Base-by-base conservation (phyloP, 305 asterid species). In the Fraxinus xanthoxyloides region DNA sequence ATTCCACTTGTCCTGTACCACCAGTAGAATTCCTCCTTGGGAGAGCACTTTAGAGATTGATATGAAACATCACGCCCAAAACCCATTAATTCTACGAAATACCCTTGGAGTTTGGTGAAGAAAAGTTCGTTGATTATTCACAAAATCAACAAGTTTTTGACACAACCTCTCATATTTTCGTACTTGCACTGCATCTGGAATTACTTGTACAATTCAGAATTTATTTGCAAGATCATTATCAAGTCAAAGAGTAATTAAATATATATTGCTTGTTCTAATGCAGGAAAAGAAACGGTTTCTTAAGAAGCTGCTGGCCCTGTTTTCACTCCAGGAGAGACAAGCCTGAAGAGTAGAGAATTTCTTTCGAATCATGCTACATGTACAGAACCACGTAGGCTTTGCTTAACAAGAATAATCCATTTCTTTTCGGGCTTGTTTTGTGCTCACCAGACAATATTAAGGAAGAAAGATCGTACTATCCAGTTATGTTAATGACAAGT, bases 261-360 rank as follows among this genome's bases (percentile, higher is more conserved):
- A 24, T 40, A 12, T 35, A 0, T 79, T 80, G 40, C 81, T 23
- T 34, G 24, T 76, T n/a, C 35, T 51, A 74, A 59, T 90, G 91
- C 93, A 92, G 97, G 91, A 89, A 80, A 85, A 83, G 73, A 75
- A 78, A 17, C 9, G 90, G 92, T 7, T 76, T 84, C 12, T 65
- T 80, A 2, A 70, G 38, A 24, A 88, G 83, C 77, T 90, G 94
- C 74, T 90, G 84, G 84, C 85, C 88, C 12, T 82, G 87, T 38
- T 82, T 79, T n/a, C 78, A 79, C 26, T 80, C 88, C 34, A 75
- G 88, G 70, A 85, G 86, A 85, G 81, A 84, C 79, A 90, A 85
- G 83, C 69, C 87, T 51, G 79, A 77, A 40, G 78, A 78, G 72
- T 79, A 72, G 83, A 85, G 72, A 34, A 74, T 56, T 63, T 24